phyloP scores from a whole-genome alignment of 1,139 yeast genomes.

The Geotrichum klebahnii region DNA sequence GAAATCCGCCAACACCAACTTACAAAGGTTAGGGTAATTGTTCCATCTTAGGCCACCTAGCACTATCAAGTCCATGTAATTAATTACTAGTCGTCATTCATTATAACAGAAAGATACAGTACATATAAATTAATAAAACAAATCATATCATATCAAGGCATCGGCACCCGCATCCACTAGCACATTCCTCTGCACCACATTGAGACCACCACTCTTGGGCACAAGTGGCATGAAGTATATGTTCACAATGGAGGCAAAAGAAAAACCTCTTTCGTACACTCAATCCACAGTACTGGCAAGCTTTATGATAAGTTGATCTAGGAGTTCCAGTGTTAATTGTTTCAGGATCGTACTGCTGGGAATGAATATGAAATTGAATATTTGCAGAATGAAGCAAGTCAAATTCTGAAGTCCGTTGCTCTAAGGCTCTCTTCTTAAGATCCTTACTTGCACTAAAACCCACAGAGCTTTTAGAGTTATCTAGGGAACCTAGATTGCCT shows the following conservation, averaged over 20 bases:
- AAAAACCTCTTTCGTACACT: constrained; percentile 59
- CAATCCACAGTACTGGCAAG: constrained; percentile 60
- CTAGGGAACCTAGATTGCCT: neutral
- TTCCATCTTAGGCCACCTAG: too few species aligned
- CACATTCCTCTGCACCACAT: constrained; percentile 57
- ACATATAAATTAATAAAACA: neutral
- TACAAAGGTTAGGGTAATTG: too few species aligned
- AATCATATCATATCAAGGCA: constrained; percentile 44
- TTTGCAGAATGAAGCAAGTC: constrained; percentile 28
- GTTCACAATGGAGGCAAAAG: constrained; percentile 72
- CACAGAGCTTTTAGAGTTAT: neutral
- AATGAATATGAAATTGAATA: constrained; percentile 25
- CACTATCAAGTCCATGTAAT: too few species aligned
- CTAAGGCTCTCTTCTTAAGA: constrained; percentile 20
- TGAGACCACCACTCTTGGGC: constrained; percentile 75
- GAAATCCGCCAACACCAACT: too few species aligned
- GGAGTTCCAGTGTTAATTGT: constrained; percentile 23
- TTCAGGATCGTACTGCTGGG: constrained; percentile 24
- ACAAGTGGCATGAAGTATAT: constrained; percentile 72
- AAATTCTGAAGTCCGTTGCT: constrained; percentile 6
- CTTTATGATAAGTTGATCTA: constrained; percentile 17
- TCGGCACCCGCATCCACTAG: constrained; percentile 85
- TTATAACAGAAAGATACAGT: too few species aligned
- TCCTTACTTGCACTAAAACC: neutral
- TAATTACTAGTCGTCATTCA: neutral